Conservation (phyloP, 1,139 yeast species). For the Sugiyamaella grinbergsii region DNA sequence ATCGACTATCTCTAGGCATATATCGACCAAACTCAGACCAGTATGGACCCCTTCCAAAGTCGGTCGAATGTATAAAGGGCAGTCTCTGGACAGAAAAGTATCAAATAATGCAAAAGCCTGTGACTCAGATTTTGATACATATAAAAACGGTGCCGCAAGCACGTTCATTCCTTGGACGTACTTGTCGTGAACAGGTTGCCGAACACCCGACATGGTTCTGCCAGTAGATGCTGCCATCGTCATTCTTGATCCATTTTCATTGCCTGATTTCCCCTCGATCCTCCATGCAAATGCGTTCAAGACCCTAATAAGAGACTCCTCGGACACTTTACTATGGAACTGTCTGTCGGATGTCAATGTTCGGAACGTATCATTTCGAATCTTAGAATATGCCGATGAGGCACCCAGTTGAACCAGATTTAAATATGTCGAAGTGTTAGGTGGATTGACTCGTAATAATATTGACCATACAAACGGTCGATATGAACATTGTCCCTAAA, state of each 20-base stretch:
- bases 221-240: neutral
- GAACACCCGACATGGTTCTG: slow-evolving; percentile 26
- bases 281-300: slow-evolving; percentile 73
- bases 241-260: neutral
- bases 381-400: slow-evolving; percentile 62
- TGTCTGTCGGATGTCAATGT: slow-evolving; percentile 74
- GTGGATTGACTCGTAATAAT: slow-evolving; percentile 63
- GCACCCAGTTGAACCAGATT: slow-evolving; percentile 60
- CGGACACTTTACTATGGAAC: slow-evolving; percentile 69
- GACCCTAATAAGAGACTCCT: slow-evolving; percentile 66
- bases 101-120: slow-evolving; percentile 78
- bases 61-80: slow-evolving; percentile 79
- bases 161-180: slow-evolving; percentile 95
- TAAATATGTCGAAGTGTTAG: slow-evolving; percentile 56
- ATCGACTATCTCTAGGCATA: slow-evolving; percentile 70
- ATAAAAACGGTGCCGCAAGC: slow-evolving; percentile 80
- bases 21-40: slow-evolving; percentile 64
- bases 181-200: slow-evolving; percentile 25
- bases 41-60: slow-evolving; percentile 82
- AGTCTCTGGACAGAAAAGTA: slow-evolving; percentile 56
- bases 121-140: slow-evolving; percentile 77
- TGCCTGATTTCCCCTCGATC: slow-evolving; percentile 2
- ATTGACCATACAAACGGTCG: slow-evolving; percentile 83
- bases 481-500: slow-evolving; percentile 57
- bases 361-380: slow-evolving; percentile 83